Conservation (phyloP, 306 rosid genomes). For the Dryas alaskensis region DNA sequence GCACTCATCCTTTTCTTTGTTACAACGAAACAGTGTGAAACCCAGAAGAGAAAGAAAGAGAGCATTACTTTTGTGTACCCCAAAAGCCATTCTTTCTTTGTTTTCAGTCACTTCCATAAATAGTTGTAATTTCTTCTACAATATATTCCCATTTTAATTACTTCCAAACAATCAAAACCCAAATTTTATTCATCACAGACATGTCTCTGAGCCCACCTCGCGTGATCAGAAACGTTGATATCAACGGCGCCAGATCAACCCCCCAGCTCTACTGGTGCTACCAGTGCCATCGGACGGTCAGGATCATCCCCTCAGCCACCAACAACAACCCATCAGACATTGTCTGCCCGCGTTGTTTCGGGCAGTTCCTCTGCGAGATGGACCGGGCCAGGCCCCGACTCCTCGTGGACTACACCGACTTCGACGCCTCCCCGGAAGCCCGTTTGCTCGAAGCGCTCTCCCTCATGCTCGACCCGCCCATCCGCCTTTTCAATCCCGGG, state of each 20-base stretch:
- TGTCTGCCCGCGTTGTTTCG: constrained; percentile 72
- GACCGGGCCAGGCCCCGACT: constrained; percentile 42
- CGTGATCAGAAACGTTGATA: background rate
- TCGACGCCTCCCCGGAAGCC: constrained; percentile 56
- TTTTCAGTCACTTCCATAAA: background rate
- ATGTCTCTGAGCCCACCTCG: constrained; percentile 67
- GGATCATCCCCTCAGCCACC: constrained; percentile 26
- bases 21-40: constrained; percentile 34
- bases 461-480: constrained; percentile 60
- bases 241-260: constrained; percentile 10
- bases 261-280: constrained; percentile 72
- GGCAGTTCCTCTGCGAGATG: constrained; percentile 58
- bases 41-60: constrained; percentile 1
- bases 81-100: constrained; percentile 48
- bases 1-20: constrained; percentile 54
- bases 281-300: constrained; percentile 56
- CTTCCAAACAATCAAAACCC: background rate
- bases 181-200: background rate
- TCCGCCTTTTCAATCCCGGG: constrained; percentile 24
- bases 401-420: constrained; percentile 34
- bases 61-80: constrained; percentile 45
- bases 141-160: background rate
- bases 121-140: background rate
- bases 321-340: constrained; percentile 31
- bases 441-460: constrained; percentile 81